phyloP scores from a whole-genome alignment of 2,329 filamentous ascomycete genomes.

The Penicillium sp. region DNA sequence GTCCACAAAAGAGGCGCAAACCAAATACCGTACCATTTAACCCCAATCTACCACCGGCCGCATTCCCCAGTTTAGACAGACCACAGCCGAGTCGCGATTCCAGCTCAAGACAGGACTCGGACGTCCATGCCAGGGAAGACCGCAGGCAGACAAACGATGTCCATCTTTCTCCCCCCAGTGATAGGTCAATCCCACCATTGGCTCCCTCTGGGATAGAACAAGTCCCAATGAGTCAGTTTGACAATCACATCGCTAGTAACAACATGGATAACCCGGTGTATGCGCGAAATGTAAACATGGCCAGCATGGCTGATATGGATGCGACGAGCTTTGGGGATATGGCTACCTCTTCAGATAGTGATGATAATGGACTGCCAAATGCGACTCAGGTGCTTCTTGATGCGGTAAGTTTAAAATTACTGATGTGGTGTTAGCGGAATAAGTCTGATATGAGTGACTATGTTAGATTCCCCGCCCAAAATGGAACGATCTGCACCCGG shows the following conservation, averaged over 20 bases:
- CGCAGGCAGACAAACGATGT: not conserved
- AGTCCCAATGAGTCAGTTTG: conserved; percentile 6
- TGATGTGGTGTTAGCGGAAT: not conserved
- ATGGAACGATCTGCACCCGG: conserved; percentile 36
- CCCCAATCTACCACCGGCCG: conserved; percentile 42
- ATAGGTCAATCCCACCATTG: too few relatives aligned
- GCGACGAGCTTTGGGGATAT: not conserved
- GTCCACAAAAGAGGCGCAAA: not conserved
- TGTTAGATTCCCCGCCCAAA: conserved; percentile 17
- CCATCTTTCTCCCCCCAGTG: not conserved
- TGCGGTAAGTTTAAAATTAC: conserved; percentile 3
- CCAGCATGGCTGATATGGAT: conserved; percentile 9
- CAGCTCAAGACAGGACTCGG: not conserved
- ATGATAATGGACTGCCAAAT: conserved; percentile 12
- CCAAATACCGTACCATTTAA: conserved; percentile 28
- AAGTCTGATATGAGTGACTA: not conserved
- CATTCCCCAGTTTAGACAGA: conserved; percentile 41
- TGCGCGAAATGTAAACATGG: conserved; percentile 28
- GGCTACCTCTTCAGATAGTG: conserved; percentile 24
- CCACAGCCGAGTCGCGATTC: conserved; percentile 3
- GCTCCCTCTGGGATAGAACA: not conserved
- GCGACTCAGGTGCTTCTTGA: conserved; percentile 8
- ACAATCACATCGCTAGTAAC: conserved; percentile 31
- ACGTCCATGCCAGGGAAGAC: not conserved
- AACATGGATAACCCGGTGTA: conserved; percentile 30